Evolutionary conservation across 768 basidiomycete genomes (phyloP), one percentile per base, ranked within the genome.

Genomic region (Harrya chromipes): DNA sequence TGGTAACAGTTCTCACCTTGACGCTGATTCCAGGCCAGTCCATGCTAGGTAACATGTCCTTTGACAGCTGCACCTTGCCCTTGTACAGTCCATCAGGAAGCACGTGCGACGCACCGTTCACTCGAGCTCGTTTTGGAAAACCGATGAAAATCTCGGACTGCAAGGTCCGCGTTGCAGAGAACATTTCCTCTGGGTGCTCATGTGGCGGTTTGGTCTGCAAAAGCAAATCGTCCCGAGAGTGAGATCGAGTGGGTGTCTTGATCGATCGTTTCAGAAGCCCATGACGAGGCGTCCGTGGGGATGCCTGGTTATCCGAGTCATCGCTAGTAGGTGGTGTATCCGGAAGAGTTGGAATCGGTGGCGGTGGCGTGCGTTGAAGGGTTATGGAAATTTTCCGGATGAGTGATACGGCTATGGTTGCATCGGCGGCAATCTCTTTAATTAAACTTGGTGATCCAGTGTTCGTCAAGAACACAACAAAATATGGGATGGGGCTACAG

Each of bases 31-130:
- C 85, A 40, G 72, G 70, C 83, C 85, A 86, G 48, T 85, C 78
- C 46, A 86, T 76, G 43, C 73, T 76, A 13, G 85, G 84, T 19
- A 87, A 63, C 77, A 87, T 80, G 47, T 77, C 75, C 57, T 75
- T 77, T 40, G 74, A 69, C 6, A 88, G 65, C 26, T 70, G 63
- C 26, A 89, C 69, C 48, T 77, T 78, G 43, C 79, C 75, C 60
- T 83, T 85, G 56, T 76, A 80, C 2, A 88, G 72, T 12, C 87
- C 87, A 59, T 88, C 85, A 1, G 87, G 86, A 27, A 85, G 72
- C 16, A 74, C 59, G 8, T 77, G 73, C 3, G 77, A 69, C 10
- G 4, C 77, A 76, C 57, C 80, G 79, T 35, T 63, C 52, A 64
- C 65, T 43, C 69, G 66, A 9, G 84, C 83, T 16, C 84, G 80